A percentile compares a stretch with the other conserved stretches of the same genome.
Conservation (phyloP, 1,284 basidiomycete species). For the Puccinia brachypodii region DNA sequence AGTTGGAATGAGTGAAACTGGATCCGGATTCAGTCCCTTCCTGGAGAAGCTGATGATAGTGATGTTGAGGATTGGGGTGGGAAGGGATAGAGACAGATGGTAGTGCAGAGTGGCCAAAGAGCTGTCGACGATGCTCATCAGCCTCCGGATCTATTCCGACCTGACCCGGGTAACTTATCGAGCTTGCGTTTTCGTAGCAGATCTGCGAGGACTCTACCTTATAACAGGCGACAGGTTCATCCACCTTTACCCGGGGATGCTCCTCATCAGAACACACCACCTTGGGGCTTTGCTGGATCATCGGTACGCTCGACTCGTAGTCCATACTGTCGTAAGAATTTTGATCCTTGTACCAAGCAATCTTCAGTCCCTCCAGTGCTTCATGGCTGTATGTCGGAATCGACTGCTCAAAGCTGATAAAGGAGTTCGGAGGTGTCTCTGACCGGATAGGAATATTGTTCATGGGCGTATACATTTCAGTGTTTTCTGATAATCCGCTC, state of each 20-base stretch:
- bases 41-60: not conserved
- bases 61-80: not conserved
- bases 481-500: not conserved
- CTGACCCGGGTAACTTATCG: not conserved
- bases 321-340: not conserved
- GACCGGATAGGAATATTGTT: not conserved
- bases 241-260: not conserved
- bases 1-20: not conserved
- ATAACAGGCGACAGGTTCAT: not conserved
- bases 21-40: not conserved
- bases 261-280: not conserved
- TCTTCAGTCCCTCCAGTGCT: not conserved
- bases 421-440: not conserved
- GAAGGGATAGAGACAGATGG: not conserved
- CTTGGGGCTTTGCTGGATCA: constrained; percentile 1
- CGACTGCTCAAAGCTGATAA: not conserved
- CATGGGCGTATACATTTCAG: not conserved
- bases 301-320: constrained; percentile 1
- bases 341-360: not conserved
- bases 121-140: not conserved
- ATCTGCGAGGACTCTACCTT: not conserved
- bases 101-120: not conserved
- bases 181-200: not conserved
- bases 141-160: not conserved
- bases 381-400: not conserved